phyloP scores from a whole-genome alignment of 2,329 filamentous ascomycete genomes.

The Remersonia thermophila region DNA sequence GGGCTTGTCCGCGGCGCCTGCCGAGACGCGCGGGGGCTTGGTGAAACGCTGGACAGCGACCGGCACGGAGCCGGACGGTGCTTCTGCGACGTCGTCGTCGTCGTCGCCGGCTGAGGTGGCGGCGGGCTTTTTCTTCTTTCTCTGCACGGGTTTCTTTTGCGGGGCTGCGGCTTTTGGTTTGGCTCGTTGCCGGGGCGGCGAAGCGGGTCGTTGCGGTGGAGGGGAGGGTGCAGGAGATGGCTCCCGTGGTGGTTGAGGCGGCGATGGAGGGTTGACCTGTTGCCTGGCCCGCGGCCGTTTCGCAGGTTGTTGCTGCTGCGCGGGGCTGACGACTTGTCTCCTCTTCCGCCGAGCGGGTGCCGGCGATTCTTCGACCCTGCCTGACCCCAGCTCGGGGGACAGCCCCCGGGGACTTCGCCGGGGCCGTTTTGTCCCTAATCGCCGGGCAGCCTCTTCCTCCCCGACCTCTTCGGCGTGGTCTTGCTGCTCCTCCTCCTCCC shows the following conservation, averaged over 20 bases:
- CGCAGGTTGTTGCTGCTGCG: constrained; percentile 22
- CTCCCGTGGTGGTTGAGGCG: not conserved
- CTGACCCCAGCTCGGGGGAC: constrained; percentile 31
- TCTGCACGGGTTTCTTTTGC: constrained; percentile 6
- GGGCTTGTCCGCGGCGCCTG: constrained; percentile 25
- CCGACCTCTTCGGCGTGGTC: constrained; percentile 33
- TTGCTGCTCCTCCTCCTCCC: no score
- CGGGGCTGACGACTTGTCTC: constrained; percentile 32
- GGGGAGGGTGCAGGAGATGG: not conserved
- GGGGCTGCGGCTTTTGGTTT: constrained; percentile 3
- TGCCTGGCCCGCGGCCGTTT: constrained; percentile 12
- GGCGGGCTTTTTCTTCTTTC: constrained; percentile 10
- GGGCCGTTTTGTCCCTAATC: constrained; percentile 31
- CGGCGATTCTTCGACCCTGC: constrained; percentile 23
- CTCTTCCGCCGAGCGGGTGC: constrained; percentile 28
- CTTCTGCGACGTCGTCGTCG: constrained; percentile 12
- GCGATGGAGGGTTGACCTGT: constrained; percentile 7
- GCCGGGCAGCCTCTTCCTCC: constrained; percentile 29
- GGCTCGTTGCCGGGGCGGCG: not conserved
- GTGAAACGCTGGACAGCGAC: constrained; percentile 51
- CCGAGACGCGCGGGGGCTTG: constrained; percentile 17
- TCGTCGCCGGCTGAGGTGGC: constrained; percentile 8
- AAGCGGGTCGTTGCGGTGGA: constrained; percentile 5
- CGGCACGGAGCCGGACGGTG: constrained; percentile 30
- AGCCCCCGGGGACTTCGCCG: constrained; percentile 25